A percentile compares a stretch with the other conserved stretches of the same genome.
phyloP scores from a whole-genome alignment of 139 green algal genomes.

The Mesostigma viride region DNA sequence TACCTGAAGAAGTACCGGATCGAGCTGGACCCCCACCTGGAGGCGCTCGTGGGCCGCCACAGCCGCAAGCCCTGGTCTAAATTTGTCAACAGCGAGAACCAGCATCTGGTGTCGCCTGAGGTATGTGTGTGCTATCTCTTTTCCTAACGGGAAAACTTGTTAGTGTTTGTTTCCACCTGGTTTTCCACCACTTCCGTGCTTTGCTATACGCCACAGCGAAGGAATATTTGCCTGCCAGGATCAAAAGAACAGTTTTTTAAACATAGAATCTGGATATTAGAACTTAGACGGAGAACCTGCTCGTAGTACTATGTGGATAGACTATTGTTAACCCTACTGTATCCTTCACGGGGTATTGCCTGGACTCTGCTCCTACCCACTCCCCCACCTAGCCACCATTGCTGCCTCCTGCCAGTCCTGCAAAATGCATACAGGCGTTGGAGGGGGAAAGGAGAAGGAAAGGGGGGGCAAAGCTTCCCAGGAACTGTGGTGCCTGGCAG shows the following conservation, averaged over 20 bases:
- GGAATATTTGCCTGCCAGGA: neutral
- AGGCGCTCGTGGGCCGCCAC: conserved; percentile 66
- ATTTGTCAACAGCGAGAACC: conserved; percentile 86
- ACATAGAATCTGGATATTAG: neutral
- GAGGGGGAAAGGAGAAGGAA: too few species aligned
- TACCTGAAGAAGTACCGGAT: conserved; percentile 96
- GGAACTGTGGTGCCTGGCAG: too few species aligned
- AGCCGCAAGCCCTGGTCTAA: conserved; percentile 81
- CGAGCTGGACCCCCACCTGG: conserved; percentile 88
- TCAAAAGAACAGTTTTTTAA: conserved; percentile 1
- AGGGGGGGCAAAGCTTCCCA: too few species aligned
- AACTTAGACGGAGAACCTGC: neutral
- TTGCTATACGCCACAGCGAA: too few species aligned
- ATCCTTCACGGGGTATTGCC: too few species aligned
- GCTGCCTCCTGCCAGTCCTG: too few species aligned
- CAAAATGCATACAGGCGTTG: too few species aligned
- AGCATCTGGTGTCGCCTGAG: conserved; percentile 84
- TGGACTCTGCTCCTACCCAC: too few species aligned
- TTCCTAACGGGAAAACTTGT: neutral
- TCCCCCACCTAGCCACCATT: too few species aligned
- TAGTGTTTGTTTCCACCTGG: neutral
- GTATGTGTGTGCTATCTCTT: neutral
- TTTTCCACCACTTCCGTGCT: neutral
- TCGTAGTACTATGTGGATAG: neutral
- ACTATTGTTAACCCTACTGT: too few species aligned